Base-by-base conservation (phyloP, 495 filamentous ascomycete genomes). In the Monascus purpureus region DNA sequence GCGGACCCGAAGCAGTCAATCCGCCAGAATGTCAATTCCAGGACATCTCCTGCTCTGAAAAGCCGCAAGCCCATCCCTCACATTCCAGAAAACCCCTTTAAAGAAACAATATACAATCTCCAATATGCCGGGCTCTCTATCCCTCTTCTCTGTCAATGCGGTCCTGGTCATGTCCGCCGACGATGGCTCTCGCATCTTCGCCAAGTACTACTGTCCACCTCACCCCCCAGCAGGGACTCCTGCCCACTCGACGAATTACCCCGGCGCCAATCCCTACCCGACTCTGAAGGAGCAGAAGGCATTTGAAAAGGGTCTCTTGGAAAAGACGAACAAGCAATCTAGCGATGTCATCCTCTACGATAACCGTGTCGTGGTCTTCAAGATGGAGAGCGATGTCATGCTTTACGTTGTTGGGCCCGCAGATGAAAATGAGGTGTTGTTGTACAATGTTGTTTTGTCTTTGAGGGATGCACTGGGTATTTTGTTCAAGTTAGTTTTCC, bases 321-420 rank as follows among this genome's bases (percentile, higher is more conserved):
- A 90, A 38, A 97, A 97, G 70, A 97, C 90, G 11, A 84, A 82
- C 42, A 97, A 97, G 65, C 82, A 87, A 47, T 82, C 73, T 15
- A 82, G 78, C 33, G 90, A 97, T 60, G 85, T 97, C 44, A 93
- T 97, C 33, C 73, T 96, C 29, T 96, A 93, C 62, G 90, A 96
- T 57, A 84, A 83, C 59, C 75, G 81, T 41, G 73, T 96, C 20
- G 85, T 96, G 19, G 82, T 96, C 19, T 99, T 93, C 68, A 96
- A 96, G 73, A 78, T 77, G 60, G 90, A 97, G 66, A 82, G 80
- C 42, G 90, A 99, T 57, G 84, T 99, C 17, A 92, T 93, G 75
- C 68, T 97, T 33, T 97, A 94, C 51, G 86, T 95, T 16, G 82
- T 97, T 6, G 86, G 86, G 16, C 76, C 82, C 28, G 70, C 77